Conservation (phyloP, 305 asterid species). For the Fraxinus latifolia region DNA sequence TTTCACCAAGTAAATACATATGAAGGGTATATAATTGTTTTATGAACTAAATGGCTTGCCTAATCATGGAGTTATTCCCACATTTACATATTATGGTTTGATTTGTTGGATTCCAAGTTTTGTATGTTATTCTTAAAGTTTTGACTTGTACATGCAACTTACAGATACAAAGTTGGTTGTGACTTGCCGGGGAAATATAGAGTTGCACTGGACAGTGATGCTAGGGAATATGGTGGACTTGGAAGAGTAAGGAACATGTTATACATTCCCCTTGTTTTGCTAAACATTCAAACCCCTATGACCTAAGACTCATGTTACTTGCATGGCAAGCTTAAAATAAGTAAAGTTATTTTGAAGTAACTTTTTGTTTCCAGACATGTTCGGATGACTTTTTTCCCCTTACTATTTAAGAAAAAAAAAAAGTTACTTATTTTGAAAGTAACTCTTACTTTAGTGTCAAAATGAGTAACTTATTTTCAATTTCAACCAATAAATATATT, state of each 20-base stretch:
- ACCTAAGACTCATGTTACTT: neutral
- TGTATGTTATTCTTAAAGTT: neutral
- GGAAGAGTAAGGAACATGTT: conserved; percentile 73
- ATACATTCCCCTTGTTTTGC: neutral
- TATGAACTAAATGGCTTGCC: conserved; percentile 13
- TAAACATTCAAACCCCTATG: neutral
- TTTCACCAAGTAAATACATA: conserved; percentile 82
- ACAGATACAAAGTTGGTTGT: conserved; percentile 94
- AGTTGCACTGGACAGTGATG: conserved; percentile 91
- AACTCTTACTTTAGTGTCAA: neutral
- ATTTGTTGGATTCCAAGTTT: neutral
- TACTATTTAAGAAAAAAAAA: neutral
- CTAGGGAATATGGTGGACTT: conserved; percentile 86
- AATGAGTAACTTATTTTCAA: neutral
- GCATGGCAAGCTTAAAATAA: neutral
- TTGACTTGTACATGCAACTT: conserved; percentile 17
- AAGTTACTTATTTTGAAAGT: neutral
- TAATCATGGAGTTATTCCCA: neutral
- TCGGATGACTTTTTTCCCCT: neutral
- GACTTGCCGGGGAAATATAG: conserved; percentile 91
- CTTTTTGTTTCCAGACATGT: neutral
- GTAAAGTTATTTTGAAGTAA: neutral
- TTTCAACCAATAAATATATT: neutral
- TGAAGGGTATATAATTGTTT: conserved; percentile 57
- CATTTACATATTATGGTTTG: neutral